These are phyloP conservation scores for Cenchrus fungigraminus DNA, from an alignment of 176 grass and related monocot genomes.

Conservation along the genomic window DNA sequence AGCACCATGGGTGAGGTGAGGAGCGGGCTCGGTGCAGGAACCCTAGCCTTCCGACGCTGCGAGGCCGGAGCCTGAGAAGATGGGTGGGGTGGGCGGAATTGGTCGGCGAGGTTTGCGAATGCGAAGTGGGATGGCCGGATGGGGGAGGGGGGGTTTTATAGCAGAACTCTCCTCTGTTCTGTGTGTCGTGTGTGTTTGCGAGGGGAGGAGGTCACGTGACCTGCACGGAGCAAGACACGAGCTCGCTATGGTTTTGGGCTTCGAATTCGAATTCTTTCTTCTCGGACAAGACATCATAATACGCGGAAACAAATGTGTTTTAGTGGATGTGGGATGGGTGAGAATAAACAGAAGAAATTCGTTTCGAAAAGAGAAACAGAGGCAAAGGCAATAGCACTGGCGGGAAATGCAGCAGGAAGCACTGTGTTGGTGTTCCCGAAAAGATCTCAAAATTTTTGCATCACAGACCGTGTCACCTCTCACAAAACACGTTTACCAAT, in stretches of 20 bases:
- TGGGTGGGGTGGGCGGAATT: neutral
- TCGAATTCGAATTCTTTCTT: slow-evolving; percentile 35
- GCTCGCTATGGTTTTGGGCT: neutral
- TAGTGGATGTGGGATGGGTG: too few species aligned
- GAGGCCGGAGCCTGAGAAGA: neutral
- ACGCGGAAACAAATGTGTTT: neutral
- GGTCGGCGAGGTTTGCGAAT: slow-evolving; percentile 1
- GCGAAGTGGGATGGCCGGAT: neutral
- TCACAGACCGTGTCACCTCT: too few species aligned
- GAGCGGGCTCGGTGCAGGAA: neutral
- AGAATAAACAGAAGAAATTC: too few species aligned
- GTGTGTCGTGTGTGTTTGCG: neutral
- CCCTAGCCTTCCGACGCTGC: neutral
- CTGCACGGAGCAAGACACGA: neutral
- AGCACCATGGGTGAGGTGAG: neutral
- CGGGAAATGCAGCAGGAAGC: neutral
- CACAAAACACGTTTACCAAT: too few species aligned
- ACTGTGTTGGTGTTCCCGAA: too few species aligned
- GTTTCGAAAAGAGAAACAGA: too few species aligned
- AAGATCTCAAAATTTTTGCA: too few species aligned
- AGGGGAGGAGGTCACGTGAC: slow-evolving; percentile 2
- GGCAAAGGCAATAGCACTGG: too few species aligned
- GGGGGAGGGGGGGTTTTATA: neutral
- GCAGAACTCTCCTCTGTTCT: neutral
- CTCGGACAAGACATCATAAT: neutral